Evolutionary conservation across 768 basidiomycete genomes (phyloP).

Genomic region (Boletus patriciae): DNA sequence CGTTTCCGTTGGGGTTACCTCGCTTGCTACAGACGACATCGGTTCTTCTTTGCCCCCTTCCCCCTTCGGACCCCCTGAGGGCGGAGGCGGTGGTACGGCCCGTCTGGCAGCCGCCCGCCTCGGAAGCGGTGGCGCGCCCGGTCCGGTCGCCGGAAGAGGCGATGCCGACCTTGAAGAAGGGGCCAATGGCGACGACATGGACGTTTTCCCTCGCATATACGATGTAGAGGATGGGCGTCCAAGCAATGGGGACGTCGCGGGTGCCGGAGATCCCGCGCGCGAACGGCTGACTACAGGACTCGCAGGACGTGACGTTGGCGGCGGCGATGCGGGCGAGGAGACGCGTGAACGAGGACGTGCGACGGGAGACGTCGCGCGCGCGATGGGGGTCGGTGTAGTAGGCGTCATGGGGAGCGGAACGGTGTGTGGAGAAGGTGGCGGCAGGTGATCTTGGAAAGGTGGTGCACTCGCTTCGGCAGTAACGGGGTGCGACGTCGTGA

Average conservation of each 20-base stretch:
- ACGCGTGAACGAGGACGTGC: slow-evolving; percentile 37
- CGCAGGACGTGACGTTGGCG: slow-evolving; percentile 35
- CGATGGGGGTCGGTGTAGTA: slow-evolving; percentile 25
- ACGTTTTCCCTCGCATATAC: slow-evolving; percentile 18
- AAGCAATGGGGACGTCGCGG: slow-evolving; percentile 14
- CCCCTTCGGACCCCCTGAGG: neutral
- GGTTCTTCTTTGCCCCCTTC: slow-evolving; percentile 8
- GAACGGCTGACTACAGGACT: slow-evolving; percentile 27
- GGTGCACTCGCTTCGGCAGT: slow-evolving; percentile 11
- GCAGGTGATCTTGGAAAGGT: slow-evolving; percentile 3
- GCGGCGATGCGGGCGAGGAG: slow-evolving; percentile 24
- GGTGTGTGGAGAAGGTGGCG: slow-evolving; percentile 21
- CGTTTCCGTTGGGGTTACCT: neutral
- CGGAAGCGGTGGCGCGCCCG: slow-evolving; percentile 57
- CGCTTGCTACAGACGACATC: neutral
- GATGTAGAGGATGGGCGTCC: slow-evolving; percentile 3
- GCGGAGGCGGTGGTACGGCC: slow-evolving; percentile 27
- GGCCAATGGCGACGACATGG: slow-evolving; percentile 30
- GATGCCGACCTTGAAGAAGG: slow-evolving; percentile 37
- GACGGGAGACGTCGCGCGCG: slow-evolving; percentile 17
- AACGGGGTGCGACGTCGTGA: neutral
- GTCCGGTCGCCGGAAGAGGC: slow-evolving; percentile 27
- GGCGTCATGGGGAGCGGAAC: slow-evolving; percentile 29
- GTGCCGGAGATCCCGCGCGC: slow-evolving; percentile 26
- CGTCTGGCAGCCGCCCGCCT: slow-evolving; percentile 61